phyloP scores from a whole-genome alignment of 1,139 yeast genomes.

The Casaregolazyma lundiana region DNA sequence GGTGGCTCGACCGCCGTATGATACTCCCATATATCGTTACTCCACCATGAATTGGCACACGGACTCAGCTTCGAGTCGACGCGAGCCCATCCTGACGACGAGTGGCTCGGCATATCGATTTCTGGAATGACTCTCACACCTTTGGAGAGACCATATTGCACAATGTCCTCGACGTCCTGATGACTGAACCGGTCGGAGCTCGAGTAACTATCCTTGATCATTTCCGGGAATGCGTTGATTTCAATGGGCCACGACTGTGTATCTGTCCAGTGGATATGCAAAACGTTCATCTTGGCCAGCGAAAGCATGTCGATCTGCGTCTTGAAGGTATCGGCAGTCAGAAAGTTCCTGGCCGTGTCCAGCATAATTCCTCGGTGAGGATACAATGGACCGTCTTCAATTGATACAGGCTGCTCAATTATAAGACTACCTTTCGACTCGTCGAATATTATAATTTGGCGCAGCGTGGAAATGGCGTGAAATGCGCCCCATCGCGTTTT shows the following conservation, averaged over 20 bases:
- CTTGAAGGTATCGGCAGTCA: slow-evolving; percentile 32
- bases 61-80: slow-evolving; percentile 37
- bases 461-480: slow-evolving; percentile 43
- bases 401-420: slow-evolving; percentile 38
- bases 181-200: slow-evolving; percentile 35
- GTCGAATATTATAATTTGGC: slow-evolving; percentile 40
- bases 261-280: slow-evolving; percentile 48
- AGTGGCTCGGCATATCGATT: slow-evolving; percentile 48
- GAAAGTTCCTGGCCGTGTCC: slow-evolving; percentile 44
- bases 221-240: slow-evolving; percentile 38
- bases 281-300: slow-evolving; percentile 40
- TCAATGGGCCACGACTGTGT: slow-evolving; percentile 47
- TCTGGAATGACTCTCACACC: slow-evolving; percentile 48
- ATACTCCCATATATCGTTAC: slow-evolving; percentile 28
- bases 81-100: slow-evolving; percentile 43
- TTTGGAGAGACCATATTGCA: slow-evolving; percentile 38
- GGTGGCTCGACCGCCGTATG: slow-evolving; percentile 44
- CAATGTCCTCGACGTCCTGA: slow-evolving; percentile 35
- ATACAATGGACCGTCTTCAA: slow-evolving; percentile 40
- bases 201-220: slow-evolving; percentile 45
- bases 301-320: slow-evolving; percentile 45
- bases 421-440: slow-evolving; percentile 22
- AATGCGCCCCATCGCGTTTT: slow-evolving; percentile 45
- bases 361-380: slow-evolving; percentile 46
- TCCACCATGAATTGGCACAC: slow-evolving; percentile 39